Base-by-base conservation (phyloP, 2,329 filamentous ascomycete genomes). In the Botrytis tulipae region DNA sequence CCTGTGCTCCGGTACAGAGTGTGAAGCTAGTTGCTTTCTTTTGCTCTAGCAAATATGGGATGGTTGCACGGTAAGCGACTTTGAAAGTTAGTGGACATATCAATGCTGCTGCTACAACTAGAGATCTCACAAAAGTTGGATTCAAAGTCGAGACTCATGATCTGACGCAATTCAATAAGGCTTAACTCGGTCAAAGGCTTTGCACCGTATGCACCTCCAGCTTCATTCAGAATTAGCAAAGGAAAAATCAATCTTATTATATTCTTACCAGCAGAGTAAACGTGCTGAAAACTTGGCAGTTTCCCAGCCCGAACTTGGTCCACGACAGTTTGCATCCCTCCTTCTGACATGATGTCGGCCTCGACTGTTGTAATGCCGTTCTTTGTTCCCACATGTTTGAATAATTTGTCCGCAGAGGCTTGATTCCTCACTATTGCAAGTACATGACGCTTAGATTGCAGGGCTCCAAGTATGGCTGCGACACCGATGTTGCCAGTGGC, bases 401-500 rank as follows among this genome's bases (percentile, higher is more conserved):
- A 75, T 10, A 84, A 76, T 72, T 82, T 84, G 14, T 82, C 76
- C 7, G 80, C 82, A 10, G 80, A 81, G 3, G 69, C 76, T 62
- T 82, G 76, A 74, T 80, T 83, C 32, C 83, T 80, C 3, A 83
- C 82, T 32, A 84, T 75, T 22, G 83, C 82, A 9, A 84, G 74
- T 25, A 83, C 82, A 3, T 80, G 76, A 59, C 79, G 79, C 20
- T 75, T 74, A 12, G 79, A 78, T 14, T 73, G 75, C 40, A 83
- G 72, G 2, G 82, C 79, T 10, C 74, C 81, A 2, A 76, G 79
- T 44, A 82, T 74, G 54, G 80, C 81, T 6, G 82, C 76, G 9
- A 81, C 75, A 74, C 83, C 82, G 66, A 84, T 82, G 74, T 84
- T 83, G 29, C 82, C 82, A 14, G 82, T 83, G 1, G 82, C 79